phyloP scores from a whole-genome alignment of 2,329 filamentous ascomycete species.

The Talaromyces piceae region DNA sequence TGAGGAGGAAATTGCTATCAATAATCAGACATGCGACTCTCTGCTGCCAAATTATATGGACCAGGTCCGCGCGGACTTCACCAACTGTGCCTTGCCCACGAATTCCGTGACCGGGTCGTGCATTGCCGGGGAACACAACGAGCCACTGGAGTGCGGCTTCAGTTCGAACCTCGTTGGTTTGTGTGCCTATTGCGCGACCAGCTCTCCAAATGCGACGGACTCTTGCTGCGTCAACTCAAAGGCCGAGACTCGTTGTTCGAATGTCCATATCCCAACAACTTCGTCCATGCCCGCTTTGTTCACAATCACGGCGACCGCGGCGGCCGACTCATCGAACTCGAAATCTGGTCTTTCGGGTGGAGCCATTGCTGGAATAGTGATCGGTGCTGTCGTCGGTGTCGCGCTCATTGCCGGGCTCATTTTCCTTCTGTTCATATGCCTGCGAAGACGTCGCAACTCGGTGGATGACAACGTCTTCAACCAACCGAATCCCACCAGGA shows the following conservation, averaged over 20 bases:
- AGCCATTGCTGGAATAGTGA: constrained; percentile 12
- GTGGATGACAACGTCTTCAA: constrained; percentile 73
- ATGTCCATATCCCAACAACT: constrained; percentile 65
- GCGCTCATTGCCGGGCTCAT: constrained; percentile 62
- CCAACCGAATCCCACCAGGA: constrained; percentile 65
- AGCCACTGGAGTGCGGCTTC: constrained; percentile 82
- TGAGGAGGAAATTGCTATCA: constrained; percentile 75
- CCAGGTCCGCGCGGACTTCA: constrained; percentile 86
- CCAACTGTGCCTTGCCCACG: constrained; percentile 77
- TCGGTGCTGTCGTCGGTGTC: constrained; percentile 63
- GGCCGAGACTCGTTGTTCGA: constrained; percentile 63
- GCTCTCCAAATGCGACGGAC: constrained; percentile 84
- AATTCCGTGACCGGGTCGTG: constrained; percentile 68
- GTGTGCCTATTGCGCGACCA: constrained; percentile 77
- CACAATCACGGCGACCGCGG: constrained; percentile 57
- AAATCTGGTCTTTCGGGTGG: constrained; percentile 56
- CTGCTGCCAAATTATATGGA: constrained; percentile 58
- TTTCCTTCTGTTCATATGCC: constrained; percentile 49
- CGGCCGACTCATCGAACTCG: constrained; percentile 32
- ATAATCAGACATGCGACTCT: constrained; percentile 63
- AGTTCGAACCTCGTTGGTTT: constrained; percentile 63
- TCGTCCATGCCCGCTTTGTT: constrained; percentile 56
- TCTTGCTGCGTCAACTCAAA: constrained; percentile 85
- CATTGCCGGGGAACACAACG: constrained; percentile 69
- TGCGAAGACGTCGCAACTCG: constrained; percentile 48